Base-by-base conservation (phyloP, 495 filamentous ascomycete species). In the Cladorrhinum samala region DNA sequence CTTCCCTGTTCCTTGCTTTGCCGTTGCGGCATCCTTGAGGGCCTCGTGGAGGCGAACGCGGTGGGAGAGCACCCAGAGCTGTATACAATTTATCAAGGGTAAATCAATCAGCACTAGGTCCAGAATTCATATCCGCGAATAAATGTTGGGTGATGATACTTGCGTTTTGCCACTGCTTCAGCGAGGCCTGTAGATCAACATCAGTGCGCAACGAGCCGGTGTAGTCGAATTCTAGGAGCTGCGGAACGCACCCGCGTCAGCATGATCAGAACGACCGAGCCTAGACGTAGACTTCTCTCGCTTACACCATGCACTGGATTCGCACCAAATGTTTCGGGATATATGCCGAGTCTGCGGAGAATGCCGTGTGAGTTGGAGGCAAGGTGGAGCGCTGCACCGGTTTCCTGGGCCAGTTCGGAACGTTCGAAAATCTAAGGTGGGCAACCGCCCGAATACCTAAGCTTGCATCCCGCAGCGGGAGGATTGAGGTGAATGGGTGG, bases 51-150 rank as follows among this genome's bases (percentile, higher is more conserved):
- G 45, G n/a, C 14, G 21, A 23, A 48, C 38, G 14, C 52, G 52
- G 19, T 54, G 52, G 3, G 52, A 25, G 4, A 54, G 44, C 14
- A 54, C 17, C 52, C 52, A 54, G 9, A 43, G 33, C 52, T 54
- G 48, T 18, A 14, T n/a, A n/a, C n/a, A n/a, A n/a, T n/a, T n/a
- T 37, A 7, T 37, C 30, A 37, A 37, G 14, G 7, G 30, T 37
- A 14, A 37, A 14, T 37, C 30, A 7, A 37, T 37, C 7, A 14
- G n/a, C n/a, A n/a, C n/a, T 50, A 5, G 27, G n/a, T 23, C 17
- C 16, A 6, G 1, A 0, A 19, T 9, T 9, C 17, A 13, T 1
- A 21, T n/a, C 21, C 13, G 9, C 30, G 13, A 23, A 41, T 4
- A 41, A 18, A 6, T 41, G 17, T 9, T 11, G 16, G 20, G 23